Percentiles rank a stretch among this genome's conserved stretches.
These are phyloP conservation scores for Wickerhamomyces pijperi DNA, from an alignment of 805 yeast genomes.

Conservation along the genomic window DNA sequence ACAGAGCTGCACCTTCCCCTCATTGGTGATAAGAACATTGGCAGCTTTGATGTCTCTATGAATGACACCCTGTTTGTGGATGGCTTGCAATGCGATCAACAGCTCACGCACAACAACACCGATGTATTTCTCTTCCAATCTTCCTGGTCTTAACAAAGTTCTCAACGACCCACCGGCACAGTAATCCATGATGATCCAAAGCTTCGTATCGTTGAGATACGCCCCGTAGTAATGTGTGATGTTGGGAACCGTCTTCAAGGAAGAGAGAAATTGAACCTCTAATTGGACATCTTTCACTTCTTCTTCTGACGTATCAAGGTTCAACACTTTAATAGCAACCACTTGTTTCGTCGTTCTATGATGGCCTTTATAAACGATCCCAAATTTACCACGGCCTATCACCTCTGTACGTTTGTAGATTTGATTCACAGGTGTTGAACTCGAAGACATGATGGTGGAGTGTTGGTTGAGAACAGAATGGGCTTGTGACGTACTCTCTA, in stretches of 20 bases:
- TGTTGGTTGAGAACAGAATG: too few relatives aligned
- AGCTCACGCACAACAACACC: constrained; percentile 81
- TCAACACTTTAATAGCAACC: constrained; percentile 87
- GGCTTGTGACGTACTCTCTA: too few relatives aligned
- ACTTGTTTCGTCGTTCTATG: constrained; percentile 59
- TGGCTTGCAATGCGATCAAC: constrained; percentile 62
- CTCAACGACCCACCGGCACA: constrained; percentile 87
- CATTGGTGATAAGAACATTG: constrained; percentile 77
- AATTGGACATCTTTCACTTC: constrained; percentile 92
- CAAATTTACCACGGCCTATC: constrained; percentile 94
- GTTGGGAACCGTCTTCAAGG: constrained; percentile 77
- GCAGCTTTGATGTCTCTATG: constrained; percentile 98
- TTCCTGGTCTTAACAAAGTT: constrained; percentile 77
- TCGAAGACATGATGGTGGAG: background rate
- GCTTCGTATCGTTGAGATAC: constrained; percentile 72
- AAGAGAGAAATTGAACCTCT: constrained; percentile 80
- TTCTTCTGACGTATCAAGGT: constrained; percentile 85
- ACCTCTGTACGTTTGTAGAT: constrained; percentile 75
- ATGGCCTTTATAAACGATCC: constrained; percentile 86
- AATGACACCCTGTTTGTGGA: constrained; percentile 83
- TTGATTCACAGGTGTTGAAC: constrained; percentile 15
- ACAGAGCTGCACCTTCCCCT: constrained; percentile 84
- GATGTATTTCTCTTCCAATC: constrained; percentile 72
- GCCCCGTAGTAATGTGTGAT: constrained; percentile 90
- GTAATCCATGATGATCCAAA: constrained; percentile 96